phyloP scores from a whole-genome alignment of 352 stramenopile genomes.

The Phytophthora lateralis region DNA sequence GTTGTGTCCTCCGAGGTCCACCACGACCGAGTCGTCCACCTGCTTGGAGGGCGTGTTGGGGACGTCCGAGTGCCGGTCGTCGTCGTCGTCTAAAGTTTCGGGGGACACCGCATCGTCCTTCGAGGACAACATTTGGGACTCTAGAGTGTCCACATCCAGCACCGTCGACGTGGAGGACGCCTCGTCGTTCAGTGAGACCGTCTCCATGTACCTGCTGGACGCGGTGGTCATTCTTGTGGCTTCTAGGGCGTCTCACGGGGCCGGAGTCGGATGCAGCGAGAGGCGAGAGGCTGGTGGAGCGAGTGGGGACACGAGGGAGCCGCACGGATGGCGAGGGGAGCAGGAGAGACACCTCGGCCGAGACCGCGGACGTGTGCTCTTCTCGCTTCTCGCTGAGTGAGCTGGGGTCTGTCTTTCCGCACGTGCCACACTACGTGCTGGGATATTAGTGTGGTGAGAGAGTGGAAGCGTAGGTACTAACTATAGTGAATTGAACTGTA shows the following conservation, averaged over 20 bases:
- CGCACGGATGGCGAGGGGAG: neutral
- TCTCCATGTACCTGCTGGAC: slow-evolving; percentile 62
- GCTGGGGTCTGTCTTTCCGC: slow-evolving; percentile 22
- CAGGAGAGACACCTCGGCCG: slow-evolving; percentile 3
- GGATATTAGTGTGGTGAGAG: neutral
- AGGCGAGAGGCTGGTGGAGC: neutral
- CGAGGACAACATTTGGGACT: slow-evolving; percentile 39
- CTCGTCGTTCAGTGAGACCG: slow-evolving; percentile 80
- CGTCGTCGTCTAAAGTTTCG: slow-evolving; percentile 29
- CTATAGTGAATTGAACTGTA: neutral
- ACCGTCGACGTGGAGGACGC: slow-evolving; percentile 24
- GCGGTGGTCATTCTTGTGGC: slow-evolving; percentile 35
- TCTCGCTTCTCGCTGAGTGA: slow-evolving; percentile 25
- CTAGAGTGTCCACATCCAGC: slow-evolving; percentile 52
- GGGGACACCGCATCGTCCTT: slow-evolving; percentile 29
- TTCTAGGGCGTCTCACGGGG: neutral
- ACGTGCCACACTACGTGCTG: slow-evolving; percentile 4
- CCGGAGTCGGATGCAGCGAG: neutral
- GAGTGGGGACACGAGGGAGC: neutral
- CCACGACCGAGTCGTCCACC: slow-evolving; percentile 14
- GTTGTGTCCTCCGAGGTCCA: slow-evolving; percentile 13
- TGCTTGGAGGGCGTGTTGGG: slow-evolving; percentile 1
- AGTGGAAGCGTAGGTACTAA: neutral
- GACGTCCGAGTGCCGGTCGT: slow-evolving; percentile 8
- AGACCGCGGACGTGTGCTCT: slow-evolving; percentile 6